Base-by-base conservation (phyloP, 2,329 filamentous ascomycete species). In the Colletotrichum sp. region DNA sequence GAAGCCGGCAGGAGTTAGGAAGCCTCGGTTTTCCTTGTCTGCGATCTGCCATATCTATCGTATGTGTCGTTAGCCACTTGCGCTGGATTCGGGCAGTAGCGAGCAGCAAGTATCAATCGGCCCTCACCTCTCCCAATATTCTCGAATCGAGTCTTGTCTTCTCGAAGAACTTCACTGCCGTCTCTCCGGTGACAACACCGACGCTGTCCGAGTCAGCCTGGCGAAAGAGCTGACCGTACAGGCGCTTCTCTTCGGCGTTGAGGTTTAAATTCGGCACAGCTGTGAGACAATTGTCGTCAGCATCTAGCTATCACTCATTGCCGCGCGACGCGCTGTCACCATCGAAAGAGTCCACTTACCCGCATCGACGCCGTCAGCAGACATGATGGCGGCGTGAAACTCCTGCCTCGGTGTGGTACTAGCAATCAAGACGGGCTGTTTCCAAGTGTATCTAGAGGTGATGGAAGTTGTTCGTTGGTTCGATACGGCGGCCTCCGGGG, bases 101-200 rank as follows among this genome's bases (percentile, higher is more conserved):
- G 44, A 21, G 44, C 10, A 52, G 44, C 44, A 21, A 52, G 24
- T n/a, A 62, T 49, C 64, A 36, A 26, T 67, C 39, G 49, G 60
- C 49, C 36, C 92, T 80, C 87, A 96, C 95, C 92, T 98, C 93
- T 85, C 96, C 97, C 76, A 99, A 90, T 65, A 97, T 90, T 77
- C 95, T 93, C 70, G 96, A 95, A 77, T 96, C 93, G 65, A 99
- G 90, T 80, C 95, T 93, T 62, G 97, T 99, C 89, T 97, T 97
- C 86, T 99, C 96, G 83, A 99, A 99, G 89, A 99, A 99, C 84
- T 96, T 95, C 84, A 99, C 96, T 75, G 97, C 97, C 77, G 98
- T 91, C 86, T 99, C 97, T 85, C 97, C 97, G 21, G 97, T 98
- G 39, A 99, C 95, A 78, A 99, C 96, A 72, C 96, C 96, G 74